These are phyloP conservation scores for Mangifera indica DNA, from an alignment of 345 rosid genomes.

Conservation along the genomic window DNA sequence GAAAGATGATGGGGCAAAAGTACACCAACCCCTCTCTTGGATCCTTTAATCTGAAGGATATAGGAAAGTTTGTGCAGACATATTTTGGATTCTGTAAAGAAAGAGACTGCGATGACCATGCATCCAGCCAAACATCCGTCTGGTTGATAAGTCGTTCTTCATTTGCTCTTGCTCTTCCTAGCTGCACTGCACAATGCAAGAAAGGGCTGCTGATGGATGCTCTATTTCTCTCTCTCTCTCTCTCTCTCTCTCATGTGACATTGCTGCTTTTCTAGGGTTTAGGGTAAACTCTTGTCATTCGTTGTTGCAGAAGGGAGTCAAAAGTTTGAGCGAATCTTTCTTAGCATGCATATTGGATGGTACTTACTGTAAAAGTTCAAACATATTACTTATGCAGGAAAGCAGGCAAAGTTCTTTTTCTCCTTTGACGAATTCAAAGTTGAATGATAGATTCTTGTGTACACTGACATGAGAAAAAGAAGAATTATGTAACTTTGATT, in stretches of 20 bases:
- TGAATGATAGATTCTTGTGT: no score
- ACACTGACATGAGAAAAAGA: background rate
- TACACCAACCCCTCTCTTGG: background rate
- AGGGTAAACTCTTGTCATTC: background rate
- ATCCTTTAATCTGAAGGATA: background rate
- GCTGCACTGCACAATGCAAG: slow-evolving; percentile 8
- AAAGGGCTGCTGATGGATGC: background rate
- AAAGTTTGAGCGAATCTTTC: background rate
- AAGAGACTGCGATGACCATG: slow-evolving; percentile 17
- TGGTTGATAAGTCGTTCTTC: background rate
- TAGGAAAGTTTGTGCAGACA: slow-evolving; percentile 20
- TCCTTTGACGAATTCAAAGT: background rate
- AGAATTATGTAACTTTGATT: background rate
- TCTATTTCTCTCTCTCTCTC: background rate
- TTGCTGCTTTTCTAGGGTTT: slow-evolving; percentile 7
- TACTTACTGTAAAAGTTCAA: background rate
- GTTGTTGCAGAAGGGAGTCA: background rate
- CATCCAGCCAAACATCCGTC: slow-evolving; percentile 31
- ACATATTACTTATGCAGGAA: background rate
- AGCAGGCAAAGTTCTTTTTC: background rate
- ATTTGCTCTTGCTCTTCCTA: background rate
- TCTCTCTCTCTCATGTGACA: slow-evolving; percentile 29
- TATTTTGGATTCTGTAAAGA: slow-evolving; percentile 14
- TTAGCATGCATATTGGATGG: background rate
- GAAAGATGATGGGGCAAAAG: slow-evolving; percentile 27